Evolutionary conservation across 2,329 filamentous ascomycete species (phyloP).

Genomic region (Colletotrichum sp.): DNA sequence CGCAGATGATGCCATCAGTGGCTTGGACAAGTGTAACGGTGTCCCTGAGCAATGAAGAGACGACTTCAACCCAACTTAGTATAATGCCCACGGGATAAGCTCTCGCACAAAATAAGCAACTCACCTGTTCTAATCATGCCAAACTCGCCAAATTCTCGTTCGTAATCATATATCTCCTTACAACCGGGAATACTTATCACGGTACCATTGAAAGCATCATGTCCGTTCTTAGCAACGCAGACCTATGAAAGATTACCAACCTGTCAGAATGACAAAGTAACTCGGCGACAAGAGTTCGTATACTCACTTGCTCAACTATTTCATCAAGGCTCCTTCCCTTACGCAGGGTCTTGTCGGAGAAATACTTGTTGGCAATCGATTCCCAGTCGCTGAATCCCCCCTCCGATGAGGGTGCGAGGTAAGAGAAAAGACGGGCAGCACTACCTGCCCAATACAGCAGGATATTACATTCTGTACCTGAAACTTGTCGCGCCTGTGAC

Average conservation of each 20-base stretch:
- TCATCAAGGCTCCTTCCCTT: background rate
- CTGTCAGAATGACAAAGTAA: background rate
- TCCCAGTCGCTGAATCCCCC: slow-evolving; percentile 1
- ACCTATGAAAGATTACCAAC: background rate
- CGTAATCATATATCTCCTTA: background rate
- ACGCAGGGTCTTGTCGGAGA: background rate
- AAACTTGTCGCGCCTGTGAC: background rate
- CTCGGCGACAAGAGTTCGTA: no score
- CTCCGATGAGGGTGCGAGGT: background rate
- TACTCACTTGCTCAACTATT: background rate
- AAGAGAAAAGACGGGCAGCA: background rate
- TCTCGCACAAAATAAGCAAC: no score
- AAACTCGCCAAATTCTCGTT: background rate
- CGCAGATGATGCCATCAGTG: background rate
- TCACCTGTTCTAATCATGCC: background rate
- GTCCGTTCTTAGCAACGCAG: background rate
- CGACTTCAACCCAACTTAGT: background rate
- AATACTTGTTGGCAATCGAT: background rate
- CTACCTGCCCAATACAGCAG: background rate
- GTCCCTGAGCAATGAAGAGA: background rate
- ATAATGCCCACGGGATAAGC: background rate
- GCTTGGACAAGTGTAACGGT: background rate
- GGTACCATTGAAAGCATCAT: background rate
- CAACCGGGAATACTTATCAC: background rate
- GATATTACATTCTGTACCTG: background rate